Evolutionary conservation across 2,329 filamentous ascomycete genomes (phyloP).

Genomic region (Verticillium albo-atrum): DNA sequence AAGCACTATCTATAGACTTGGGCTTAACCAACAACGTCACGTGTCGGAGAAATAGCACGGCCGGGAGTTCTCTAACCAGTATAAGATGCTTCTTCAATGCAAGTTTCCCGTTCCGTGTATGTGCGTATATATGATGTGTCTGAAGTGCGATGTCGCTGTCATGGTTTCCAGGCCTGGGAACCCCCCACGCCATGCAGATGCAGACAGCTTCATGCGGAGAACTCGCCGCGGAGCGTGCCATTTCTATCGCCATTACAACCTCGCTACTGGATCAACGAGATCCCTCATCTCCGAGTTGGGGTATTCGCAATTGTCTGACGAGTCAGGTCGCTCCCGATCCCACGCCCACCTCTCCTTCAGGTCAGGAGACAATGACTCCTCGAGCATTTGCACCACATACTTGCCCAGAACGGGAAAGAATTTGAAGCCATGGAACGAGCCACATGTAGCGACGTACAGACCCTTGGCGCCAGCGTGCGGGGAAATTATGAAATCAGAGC

Average conservation of each 20-base stretch:
- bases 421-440: conserved; percentile 53
- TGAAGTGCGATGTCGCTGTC: neutral
- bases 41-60: neutral
- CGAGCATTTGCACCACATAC: conserved; percentile 41
- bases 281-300: conserved; percentile 55
- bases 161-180: neutral
- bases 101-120: neutral
- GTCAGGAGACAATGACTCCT: conserved; percentile 36
- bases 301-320: conserved; percentile 47
- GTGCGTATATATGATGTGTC: neutral
- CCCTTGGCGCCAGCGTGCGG: conserved; percentile 37
- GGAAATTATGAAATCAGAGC: conserved; percentile 50
- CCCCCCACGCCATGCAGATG: neutral
- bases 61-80: neutral
- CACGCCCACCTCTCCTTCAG: conserved; percentile 48
- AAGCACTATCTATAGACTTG: neutral
- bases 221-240: neutral
- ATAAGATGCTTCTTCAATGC: neutral
- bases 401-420: conserved; percentile 43
- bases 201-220: too few relatives aligned
- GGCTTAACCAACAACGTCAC: neutral
- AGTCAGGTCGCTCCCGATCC: conserved; percentile 55
- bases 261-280: conserved; percentile 29
- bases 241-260: conserved; percentile 17
- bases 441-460: conserved; percentile 48